Base-by-base conservation (phyloP, 2,329 filamentous ascomycete species). In the Pezicula rhizophila region DNA sequence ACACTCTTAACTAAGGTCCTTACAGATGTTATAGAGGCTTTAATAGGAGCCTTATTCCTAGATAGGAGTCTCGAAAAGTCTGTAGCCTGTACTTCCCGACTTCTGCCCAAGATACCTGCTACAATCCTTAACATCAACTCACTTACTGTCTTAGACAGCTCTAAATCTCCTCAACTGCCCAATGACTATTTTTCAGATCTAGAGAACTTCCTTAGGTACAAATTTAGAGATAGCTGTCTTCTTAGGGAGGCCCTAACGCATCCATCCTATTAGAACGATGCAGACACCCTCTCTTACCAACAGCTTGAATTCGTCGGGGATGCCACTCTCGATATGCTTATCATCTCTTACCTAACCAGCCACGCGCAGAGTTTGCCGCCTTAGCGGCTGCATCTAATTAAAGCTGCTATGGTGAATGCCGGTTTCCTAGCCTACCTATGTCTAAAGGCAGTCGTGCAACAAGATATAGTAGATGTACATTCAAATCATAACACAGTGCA, bases 261-360 rank as follows among this genome's bases (percentile, higher is more conserved):
- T 60, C 70, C 79, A 0, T 90, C 86, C 0, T 72, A n/a, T 34
- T 34, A 34, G 31, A 34, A 62, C 57, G 63, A 63, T 38, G 35
- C 63, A 7, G 74, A 71, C 46, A 70, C 74, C 10, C 70, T 71
- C 1, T 70, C 65, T 28, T 75, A 79, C 11, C 85, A 96, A 55
- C 78, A 89, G 0, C 76, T 95, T 1, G 90, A 96, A 60, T 95
- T 92, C 59, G 69, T 95, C 0, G 91, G 91, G 1, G 91, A 96
- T 58, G 80, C 89, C 0, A 71, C 95, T 3, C 77, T 96, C 0
- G 91, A 96, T 66, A 78, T 81, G 58, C 70, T 95, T 49, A 71
- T 96, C 43, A 80, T 87, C 12, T 71, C 70, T 1, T 72, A 68
- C 17, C 66, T 90, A 2, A 47, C 61, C 1, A 69, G 69, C 0